Base-by-base conservation (phyloP, 257 asterid species). In the Rubia yunnanensis region DNA sequence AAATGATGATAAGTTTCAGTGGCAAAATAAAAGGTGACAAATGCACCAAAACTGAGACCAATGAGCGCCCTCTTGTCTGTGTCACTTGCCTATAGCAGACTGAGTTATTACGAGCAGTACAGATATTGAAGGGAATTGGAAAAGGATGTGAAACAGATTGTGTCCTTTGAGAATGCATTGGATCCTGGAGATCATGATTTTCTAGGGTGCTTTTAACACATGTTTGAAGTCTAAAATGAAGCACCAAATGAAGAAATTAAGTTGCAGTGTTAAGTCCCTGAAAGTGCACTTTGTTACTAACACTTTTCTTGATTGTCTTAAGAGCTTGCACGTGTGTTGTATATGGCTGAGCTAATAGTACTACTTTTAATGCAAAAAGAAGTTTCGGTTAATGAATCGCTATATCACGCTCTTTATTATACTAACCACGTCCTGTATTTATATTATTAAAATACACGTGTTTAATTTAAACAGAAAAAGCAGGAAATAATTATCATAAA, bases 131-230 rank as follows among this genome's bases (percentile, higher is more conserved):
- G 67, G 67, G 50, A 48, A 30, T 50, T 18, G 64, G 76, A 72
- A 64, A 72, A 31, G 34, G 76, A 72, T 72, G 66, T 58, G 20
- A 39, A 65, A 57, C 30, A 9, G 71, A 48, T 24, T 32, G 48
- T 58, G 62, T 7, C 27, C 20, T 41, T 36, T 70, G 69, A 53
- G 68, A 69, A 34, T 48, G 38, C 66, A 49, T 61, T 32, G 18
- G 36, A 69, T 60, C 53, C 30, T 11, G 36, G 54, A 69, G 32
- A 27, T 39, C 18, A 39, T 60, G 50, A 34, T 68, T 44, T 39
- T 39, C 17, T 39, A 17, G 48, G 48, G 5, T 11, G 13, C 48
- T 10, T 39, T 39, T 39, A 39, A 2, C n/a, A n/a, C n/a, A n/a
- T n/a, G n/a, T n/a, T n/a, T n/a, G n/a, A n/a, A n/a, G n/a, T n/a